Percentiles rank a stretch among this genome's conserved stretches.
Conservation (phyloP, 2,329 filamentous ascomycete species). For the Parastagonospora nodorum region DNA sequence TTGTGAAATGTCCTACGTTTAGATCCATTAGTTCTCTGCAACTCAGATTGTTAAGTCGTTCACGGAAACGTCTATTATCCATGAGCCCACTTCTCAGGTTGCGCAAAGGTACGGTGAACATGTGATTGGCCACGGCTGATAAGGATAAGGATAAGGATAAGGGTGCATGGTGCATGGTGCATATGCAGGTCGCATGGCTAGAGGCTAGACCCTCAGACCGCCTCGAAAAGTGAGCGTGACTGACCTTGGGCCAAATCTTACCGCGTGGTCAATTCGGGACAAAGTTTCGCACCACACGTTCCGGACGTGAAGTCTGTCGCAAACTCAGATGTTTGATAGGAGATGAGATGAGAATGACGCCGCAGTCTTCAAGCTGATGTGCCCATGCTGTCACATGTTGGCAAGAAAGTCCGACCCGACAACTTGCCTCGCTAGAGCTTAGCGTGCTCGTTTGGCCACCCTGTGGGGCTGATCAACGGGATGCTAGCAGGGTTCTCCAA, state of each 20-base stretch:
- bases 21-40: too few species aligned
- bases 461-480: constrained; percentile 6
- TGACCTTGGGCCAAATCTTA: neutral
- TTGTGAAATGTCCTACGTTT: too few species aligned
- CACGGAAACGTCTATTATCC: too few species aligned
- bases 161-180: neutral
- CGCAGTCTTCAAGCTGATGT: neutral
- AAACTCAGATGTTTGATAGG: neutral
- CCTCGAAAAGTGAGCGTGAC: neutral
- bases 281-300: neutral
- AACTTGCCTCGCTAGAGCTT: constrained; percentile 1
- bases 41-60: too few species aligned
- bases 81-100: neutral
- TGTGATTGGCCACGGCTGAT: neutral
- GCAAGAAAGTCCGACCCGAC: neutral
- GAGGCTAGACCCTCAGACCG: neutral
- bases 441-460: constrained; percentile 3
- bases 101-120: neutral
- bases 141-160: neutral
- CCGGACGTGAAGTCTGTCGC: neutral
- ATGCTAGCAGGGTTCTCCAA: constrained; percentile 10
- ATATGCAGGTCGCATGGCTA: neutral
- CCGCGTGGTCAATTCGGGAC: neutral
- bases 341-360: constrained; percentile 5
- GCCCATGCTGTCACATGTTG: neutral